These are phyloP conservation scores for Microdochium paspali DNA, from an alignment of 2,329 filamentous ascomycete species.

Conservation along the genomic window DNA sequence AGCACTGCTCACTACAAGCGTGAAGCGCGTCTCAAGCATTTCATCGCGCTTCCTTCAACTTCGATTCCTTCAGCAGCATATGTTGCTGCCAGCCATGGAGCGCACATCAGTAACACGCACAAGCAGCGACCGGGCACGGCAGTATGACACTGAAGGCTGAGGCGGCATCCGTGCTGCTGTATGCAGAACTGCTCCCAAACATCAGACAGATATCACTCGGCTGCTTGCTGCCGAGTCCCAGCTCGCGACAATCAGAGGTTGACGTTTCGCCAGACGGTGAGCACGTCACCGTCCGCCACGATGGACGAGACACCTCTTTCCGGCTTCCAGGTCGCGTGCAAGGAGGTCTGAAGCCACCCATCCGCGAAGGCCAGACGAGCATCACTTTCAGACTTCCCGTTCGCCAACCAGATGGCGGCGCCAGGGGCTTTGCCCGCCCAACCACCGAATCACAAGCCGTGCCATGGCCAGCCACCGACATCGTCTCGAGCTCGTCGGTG, in stretches of 20 bases:
- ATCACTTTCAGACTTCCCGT: not conserved
- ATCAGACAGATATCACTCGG: slow-evolving; percentile 55
- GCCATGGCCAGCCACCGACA: slow-evolving; percentile 47
- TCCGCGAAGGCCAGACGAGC: not conserved
- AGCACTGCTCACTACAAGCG: not conserved
- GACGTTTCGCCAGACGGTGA: slow-evolving; percentile 33
- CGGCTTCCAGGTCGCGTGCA: slow-evolving; percentile 33
- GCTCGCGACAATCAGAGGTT: slow-evolving; percentile 30
- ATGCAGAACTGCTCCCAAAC: slow-evolving; percentile 56
- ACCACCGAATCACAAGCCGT: slow-evolving; percentile 27
- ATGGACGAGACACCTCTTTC: slow-evolving; percentile 22
- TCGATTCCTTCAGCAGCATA: not conserved
- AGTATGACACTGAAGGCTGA: not conserved
- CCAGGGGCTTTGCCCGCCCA: not conserved
- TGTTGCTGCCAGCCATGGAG: slow-evolving; percentile 1
- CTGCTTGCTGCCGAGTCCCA: slow-evolving; percentile 36
- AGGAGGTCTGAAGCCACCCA: not conserved
- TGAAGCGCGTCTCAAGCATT: not conserved
- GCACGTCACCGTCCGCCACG: slow-evolving; percentile 38
- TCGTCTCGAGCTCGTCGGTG: slow-evolving; percentile 29
- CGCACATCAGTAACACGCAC: slow-evolving; percentile 4
- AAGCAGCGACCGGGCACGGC: not conserved
- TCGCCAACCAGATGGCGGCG: not conserved
- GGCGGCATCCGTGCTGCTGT: slow-evolving; percentile 28
- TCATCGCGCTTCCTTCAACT: not conserved